phyloP scores from a whole-genome alignment of 139 green algal genomes.

The Tetratostichococcus sp. region DNA sequence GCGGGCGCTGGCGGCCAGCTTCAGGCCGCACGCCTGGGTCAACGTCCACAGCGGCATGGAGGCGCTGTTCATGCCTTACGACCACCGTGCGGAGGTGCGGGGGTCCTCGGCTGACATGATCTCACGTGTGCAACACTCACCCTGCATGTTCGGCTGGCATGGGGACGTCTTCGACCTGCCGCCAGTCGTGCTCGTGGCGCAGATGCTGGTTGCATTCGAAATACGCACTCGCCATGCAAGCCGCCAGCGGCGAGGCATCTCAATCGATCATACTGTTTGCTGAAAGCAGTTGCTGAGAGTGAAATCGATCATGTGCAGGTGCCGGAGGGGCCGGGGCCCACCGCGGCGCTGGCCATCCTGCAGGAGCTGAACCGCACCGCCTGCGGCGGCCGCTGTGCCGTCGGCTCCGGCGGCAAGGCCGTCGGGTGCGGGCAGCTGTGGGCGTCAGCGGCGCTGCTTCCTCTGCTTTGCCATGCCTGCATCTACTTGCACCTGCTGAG shows the following conservation, averaged over 20 bases:
- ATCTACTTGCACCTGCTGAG: too few species aligned
- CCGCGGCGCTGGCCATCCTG: constrained; percentile 60
- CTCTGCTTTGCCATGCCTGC: too few species aligned
- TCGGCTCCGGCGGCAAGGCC: constrained; percentile 83
- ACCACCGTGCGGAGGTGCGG: constrained; percentile 61
- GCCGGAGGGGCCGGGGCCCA: constrained; percentile 27
- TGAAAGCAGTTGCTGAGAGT: too few species aligned
- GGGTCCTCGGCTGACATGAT: neutral
- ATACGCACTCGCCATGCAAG: too few species aligned
- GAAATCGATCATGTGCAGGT: neutral
- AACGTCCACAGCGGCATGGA: constrained; percentile 97
- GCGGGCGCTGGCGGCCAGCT: constrained; percentile 42
- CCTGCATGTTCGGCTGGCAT: too few species aligned
- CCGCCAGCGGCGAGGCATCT: too few species aligned
- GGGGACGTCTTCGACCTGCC: too few species aligned
- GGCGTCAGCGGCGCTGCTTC: too few species aligned
- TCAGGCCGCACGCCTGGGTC: constrained; percentile 88
- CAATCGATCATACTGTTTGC: too few species aligned
- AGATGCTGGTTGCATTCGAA: too few species aligned
- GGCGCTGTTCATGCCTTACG: constrained; percentile 93
- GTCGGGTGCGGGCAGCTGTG: constrained; percentile 81
- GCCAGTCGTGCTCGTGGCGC: too few species aligned
- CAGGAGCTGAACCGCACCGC: constrained; percentile 59
- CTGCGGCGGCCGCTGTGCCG: constrained; percentile 61
- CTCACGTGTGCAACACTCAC: too few species aligned